Base-by-base conservation (phyloP, 2,329 filamentous ascomycete species). In the Neofusicoccum cordaticola region DNA sequence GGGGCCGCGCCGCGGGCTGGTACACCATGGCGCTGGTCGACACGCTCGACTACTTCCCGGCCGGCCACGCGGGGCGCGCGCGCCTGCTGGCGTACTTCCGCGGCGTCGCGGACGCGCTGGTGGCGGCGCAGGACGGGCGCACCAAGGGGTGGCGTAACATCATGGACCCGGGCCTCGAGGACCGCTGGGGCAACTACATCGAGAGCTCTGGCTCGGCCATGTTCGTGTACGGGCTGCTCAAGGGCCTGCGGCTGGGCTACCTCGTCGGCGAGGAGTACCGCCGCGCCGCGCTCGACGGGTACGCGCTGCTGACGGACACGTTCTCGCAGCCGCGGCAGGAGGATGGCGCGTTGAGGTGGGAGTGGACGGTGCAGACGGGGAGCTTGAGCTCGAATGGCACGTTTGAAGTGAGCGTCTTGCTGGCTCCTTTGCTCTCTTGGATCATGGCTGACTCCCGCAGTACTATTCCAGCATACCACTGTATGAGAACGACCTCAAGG, bases 81-180 rank as follows among this genome's bases (percentile, higher is more conserved):
- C 74, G 75, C 65, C 71, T 82, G 7, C 67, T 75, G 68, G 79
- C 82, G 31, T 71, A 73, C 0, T 72, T 78, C 2, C 74, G 83
- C 0, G 78, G 80, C 0, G 73, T 84, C 0, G 78, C 80, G 0
- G 68, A 75, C 0, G 81, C 80, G 0, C 66, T 85, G 1, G 78
- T 78, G 53, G 70, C 69, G 12, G 76, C 78, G 0, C 80, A 81
- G 35, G 81, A 84, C 63, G 68, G 15, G 35, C 31, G 27, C n/a
- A 83, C 84, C 0, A 84, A 82, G 7, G 84, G 83, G 3, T 88
- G 85, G 85, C 87, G 83, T 81, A 74, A 86, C 61, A 76, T 87
- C 47, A 84, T 87, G 80, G 81, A 80, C 67, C 77, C 81, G 62
- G 72, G 78, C 34, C 81, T 83, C 62, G 78, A 71, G 11, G 72